These are phyloP conservation scores for Nyssa sinensis DNA, from an alignment of 148 eudicot species.

Conservation along the genomic window DNA sequence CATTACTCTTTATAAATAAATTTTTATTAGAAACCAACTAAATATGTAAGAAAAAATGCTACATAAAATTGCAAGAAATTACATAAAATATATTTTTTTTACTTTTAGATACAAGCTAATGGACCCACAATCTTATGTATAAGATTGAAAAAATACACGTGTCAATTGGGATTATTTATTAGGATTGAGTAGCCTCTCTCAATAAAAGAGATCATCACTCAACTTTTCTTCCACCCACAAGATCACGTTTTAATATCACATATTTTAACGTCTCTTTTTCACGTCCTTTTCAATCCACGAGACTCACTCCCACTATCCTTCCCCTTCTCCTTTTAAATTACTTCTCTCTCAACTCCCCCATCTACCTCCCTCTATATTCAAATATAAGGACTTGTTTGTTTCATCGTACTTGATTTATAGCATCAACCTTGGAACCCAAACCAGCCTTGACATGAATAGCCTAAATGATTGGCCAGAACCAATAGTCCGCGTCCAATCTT, in stretches of 20 bases:
- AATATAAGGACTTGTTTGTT: constrained; percentile 13
- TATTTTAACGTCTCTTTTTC: constrained; percentile 21
- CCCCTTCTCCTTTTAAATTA: neutral
- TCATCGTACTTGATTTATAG: neutral
- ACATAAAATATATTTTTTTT: no score
- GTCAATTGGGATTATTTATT: no score
- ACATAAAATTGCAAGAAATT: no score
- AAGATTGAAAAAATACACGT: no score
- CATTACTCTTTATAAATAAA: no score
- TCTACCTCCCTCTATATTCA: neutral
- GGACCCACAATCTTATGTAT: neutral
- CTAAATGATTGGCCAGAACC: neutral
- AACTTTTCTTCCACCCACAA: neutral
- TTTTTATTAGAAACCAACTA: no score
- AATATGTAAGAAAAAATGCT: no score
- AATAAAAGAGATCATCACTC: no score
- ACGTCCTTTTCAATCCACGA: constrained; percentile 15
- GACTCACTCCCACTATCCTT: neutral
- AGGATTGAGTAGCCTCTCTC: no score
- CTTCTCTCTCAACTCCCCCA: neutral
- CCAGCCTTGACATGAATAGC: neutral
- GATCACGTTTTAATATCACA: constrained; percentile 8
- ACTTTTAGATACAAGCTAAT: no score
- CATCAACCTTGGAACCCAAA: constrained; percentile 17
- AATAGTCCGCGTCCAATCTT: constrained; percentile 40